Base-by-base conservation (phyloP, 108 stramenopile genomes). In the Fistulifera pelliculosa region DNA sequence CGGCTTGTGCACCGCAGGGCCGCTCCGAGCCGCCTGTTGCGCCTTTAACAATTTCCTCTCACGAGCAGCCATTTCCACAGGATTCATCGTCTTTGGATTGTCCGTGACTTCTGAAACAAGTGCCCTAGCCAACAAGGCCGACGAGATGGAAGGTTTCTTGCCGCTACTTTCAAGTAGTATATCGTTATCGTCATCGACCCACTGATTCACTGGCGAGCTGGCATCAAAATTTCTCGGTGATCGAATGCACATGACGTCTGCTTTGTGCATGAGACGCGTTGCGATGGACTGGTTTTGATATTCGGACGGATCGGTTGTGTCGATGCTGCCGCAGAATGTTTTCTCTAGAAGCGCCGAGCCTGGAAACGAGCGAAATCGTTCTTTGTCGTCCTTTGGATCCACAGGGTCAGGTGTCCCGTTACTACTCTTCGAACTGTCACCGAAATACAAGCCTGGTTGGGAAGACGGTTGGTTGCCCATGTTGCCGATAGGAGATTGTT, bases 61-160 rank as follows among this genome's bases (percentile, higher is more conserved):
- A 14, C 80, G 64, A 26, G 71, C 71, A 5, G 76, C 68, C 76
- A 77, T 77, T 23, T 52, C 56, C 14, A 59, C 58, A 3, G 75
- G 80, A 21, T 60, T 58, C 80, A 81, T 81, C 41, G 75, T 71
- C 26, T 73, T 67, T 10, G 76, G 76, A 55, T 64, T 64, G 51
- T 76, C 65, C 8, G 71, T 75, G 16, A 82, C 80, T 78, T 82
- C 80, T 27, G 39, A 63, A 12, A 77, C 62, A 14, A 82, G 60
- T 2, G 80, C 76, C 15, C 70, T 52, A 1, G 80, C 80, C 48
- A 82, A 75, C 17, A 82, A 42, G 2, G 66, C 65, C 10, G 73
- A 72, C 11, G 74, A 56, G 11, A 45, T 21, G 4, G 44, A 21
- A 3, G 44, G 44, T 11, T 45, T 17, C 44, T 45, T 45, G 16